A percentile compares a stretch with the other conserved stretches of the same genome.
Conservation (phyloP, 345 rosid species). For the Murraya koenigii region DNA sequence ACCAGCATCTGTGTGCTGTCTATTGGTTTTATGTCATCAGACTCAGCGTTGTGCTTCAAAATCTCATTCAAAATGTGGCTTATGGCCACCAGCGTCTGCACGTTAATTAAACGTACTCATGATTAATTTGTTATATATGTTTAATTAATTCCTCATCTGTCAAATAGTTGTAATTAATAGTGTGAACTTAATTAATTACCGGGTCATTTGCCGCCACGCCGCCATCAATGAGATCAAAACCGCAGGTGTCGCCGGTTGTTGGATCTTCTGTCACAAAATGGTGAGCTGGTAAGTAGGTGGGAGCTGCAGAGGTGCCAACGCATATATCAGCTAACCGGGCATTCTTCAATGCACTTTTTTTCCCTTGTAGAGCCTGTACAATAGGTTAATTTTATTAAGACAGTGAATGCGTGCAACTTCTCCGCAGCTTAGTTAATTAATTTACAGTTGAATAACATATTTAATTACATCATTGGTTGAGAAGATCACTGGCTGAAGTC, state of each 20-base stretch:
- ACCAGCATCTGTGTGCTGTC: background rate
- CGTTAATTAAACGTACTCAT: background rate
- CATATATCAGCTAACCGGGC: slow-evolving; percentile 29
- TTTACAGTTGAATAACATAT: too few relatives aligned
- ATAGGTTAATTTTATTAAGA: too few relatives aligned
- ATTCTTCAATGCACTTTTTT: background rate
- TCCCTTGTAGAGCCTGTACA: too few relatives aligned
- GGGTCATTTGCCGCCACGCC: slow-evolving; percentile 33
- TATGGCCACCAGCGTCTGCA: slow-evolving; percentile 14
- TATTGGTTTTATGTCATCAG: background rate
- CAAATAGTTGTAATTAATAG: too few relatives aligned
- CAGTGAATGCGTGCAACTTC: too few relatives aligned
- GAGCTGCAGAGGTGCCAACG: slow-evolving; percentile 31
- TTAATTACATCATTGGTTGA: slow-evolving; percentile 14
- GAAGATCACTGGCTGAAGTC: slow-evolving; percentile 22
- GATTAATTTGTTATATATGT: too few relatives aligned
- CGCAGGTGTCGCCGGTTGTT: background rate
- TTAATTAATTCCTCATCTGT: too few relatives aligned
- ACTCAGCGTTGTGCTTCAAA: background rate
- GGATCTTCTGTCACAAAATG: slow-evolving; percentile 14
- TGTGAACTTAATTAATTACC: slow-evolving; percentile 6
- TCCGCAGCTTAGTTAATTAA: too few relatives aligned
- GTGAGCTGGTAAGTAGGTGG: slow-evolving; percentile 27
- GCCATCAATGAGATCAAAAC: slow-evolving; percentile 31
- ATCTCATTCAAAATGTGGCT: slow-evolving; percentile 14